Evolutionary conservation across 2,329 filamentous ascomycete genomes (phyloP), one percentile per base, ranked within the genome.

Genomic region (Xylaria sp.): DNA sequence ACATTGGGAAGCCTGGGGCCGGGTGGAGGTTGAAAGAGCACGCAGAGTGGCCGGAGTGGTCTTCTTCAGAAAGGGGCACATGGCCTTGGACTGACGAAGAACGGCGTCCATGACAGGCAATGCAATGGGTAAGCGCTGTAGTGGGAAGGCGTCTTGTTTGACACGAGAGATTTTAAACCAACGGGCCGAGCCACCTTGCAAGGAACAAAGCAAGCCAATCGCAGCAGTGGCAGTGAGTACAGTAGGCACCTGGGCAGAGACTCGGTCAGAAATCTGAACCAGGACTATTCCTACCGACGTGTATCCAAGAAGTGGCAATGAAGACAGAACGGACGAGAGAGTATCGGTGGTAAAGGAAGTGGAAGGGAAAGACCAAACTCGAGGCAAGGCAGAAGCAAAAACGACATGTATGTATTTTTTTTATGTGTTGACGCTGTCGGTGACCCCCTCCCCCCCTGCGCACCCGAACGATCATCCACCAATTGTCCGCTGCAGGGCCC

Each of bases 31-130:
- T 51, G 91, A 96, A 75, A 99, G 87, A 62, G 94, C 91, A 71
- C 95, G 94, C 67, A 99, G 88, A 60, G 93, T 94, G 71, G 93
- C 90, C 70, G 94, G 92, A 38, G 94, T 94, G 37, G 95, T 94
- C 81, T 94, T 92, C 84, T 94, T 94, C 79, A 99, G 84, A 82
- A 99, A 99, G 59, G 95, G 95, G 82, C 95, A 99, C 89, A 99
- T 91, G 76, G 91, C 88, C 85, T 94, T 93, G 77, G 94, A 97
- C 80, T 98, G 94, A 78, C 92, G 92, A 74, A 98, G 88, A 72
- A 97, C 89, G 73, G 92, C 87, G 84, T 99, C 95, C 95, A 99
- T 99, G 74, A 66, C 76, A 69, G 53, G 81, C 74, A 64, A 50
- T 37, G 49, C 33, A 14, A 23, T 46, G 17, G 11, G 35, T 8